Conservation (phyloP, 805 yeast genomes). For the Cephaloascus albidus region DNA sequence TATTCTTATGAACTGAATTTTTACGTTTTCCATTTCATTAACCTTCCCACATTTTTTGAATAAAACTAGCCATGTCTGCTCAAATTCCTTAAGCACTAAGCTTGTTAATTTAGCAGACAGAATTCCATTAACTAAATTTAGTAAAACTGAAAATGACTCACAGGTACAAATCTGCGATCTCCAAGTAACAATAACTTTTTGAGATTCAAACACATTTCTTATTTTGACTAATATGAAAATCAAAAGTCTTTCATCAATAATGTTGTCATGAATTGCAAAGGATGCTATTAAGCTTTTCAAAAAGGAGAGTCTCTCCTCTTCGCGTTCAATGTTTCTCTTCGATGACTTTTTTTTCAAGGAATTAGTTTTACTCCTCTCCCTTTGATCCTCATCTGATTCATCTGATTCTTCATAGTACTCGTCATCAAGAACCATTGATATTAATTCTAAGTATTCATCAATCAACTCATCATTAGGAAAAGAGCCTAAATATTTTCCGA, state of each 20-base stretch:
- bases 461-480: conserved; percentile 29
- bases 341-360: conserved; percentile 18
- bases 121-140: conserved; percentile 4
- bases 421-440: conserved; percentile 23
- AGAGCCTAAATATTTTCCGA: conserved; percentile 38
- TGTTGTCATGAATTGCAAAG: conserved; percentile 10
- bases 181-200: conserved; percentile 39
- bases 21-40: conserved; percentile 48
- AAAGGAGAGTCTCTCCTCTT: conserved; percentile 32
- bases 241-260: not conserved
- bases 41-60: conserved; percentile 19
- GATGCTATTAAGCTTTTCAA: conserved; percentile 25
- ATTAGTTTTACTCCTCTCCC: conserved; percentile 11
- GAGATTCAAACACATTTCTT: not conserved
- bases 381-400: conserved; percentile 25
- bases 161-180: conserved; percentile 40
- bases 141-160: conserved; percentile 23
- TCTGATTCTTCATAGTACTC: conserved; percentile 25
- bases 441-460: conserved; percentile 25
- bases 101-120: not conserved
- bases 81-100: conserved; percentile 9
- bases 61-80: conserved; percentile 10
- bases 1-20: conserved; percentile 33
- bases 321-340: conserved; percentile 33
- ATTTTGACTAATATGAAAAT: not conserved